Evolutionary conservation across 306 rosid species (phyloP), one percentile per base, ranked within the genome.

Genomic region (Lupinus albus): DNA sequence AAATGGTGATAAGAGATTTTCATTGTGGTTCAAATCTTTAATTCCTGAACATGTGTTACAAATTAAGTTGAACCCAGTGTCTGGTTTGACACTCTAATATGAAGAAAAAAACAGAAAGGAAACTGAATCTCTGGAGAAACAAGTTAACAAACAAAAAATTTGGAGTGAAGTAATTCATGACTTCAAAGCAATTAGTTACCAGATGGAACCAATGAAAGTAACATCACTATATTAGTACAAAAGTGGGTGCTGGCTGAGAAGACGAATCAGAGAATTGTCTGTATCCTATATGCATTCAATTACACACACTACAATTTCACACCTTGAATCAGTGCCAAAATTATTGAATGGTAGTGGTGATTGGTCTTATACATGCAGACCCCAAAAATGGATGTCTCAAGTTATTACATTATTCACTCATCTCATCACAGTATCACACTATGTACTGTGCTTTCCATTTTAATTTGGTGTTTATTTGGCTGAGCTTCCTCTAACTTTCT

Each of bases 231-330:
- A 55, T 64, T 69, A 2, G 39, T 69, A 61, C 69, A 17, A 39
- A 49, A 21, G 11, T 25, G 30, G 28, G 45, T 59, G 30, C 30
- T 25, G 30, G 30, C 30, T 25, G 30, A 78, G 78, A 64, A 78
- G 81, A 65, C 70, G 70, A 77, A 77, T 64, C 81, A 78, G 74
- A 72, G 28, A 72, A 42, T 72, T 66, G 78, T 72, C 78, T 67
- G 61, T 61, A 72, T 67, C 71, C 46, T 50, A 62, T 69, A 32
- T 21, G 82, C 70, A 64, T 73, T 67, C 45, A 78, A 61, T 53
- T 67, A 62, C 54, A 45, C 60, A 60, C 12, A 25, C 30, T 20
- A 63, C 50, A 21, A 9, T 3, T 39, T 61, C 30, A 25, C 35
- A n/a, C 61, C 62, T 64, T 56, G 77, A 73, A 62, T 67, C 49